Conservation (phyloP, 805 yeast genomes). For the Wickerhamomyces alni region DNA sequence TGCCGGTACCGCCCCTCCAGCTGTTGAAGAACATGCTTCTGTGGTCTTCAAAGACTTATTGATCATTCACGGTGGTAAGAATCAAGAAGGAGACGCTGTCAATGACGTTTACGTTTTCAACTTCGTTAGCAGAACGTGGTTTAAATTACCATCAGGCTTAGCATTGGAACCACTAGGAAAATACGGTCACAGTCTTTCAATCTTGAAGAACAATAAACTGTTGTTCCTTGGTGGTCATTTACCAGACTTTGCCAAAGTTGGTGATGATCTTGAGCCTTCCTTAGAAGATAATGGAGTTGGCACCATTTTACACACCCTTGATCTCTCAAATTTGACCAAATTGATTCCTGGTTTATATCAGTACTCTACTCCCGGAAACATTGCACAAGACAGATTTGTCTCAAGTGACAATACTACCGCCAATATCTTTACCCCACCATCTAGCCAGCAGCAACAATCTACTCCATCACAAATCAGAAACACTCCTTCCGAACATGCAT, state of each 20-base stretch:
- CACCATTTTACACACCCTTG: conserved; percentile 59
- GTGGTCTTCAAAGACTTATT: conserved; percentile 70
- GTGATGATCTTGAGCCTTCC: conserved; percentile 47
- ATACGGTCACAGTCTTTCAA: conserved; percentile 85
- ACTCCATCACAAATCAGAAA: too few species aligned
- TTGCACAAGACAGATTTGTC: conserved; percentile 14
- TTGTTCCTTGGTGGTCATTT: conserved; percentile 91
- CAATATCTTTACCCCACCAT: conserved; percentile 24
- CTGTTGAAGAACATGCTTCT: conserved; percentile 89
- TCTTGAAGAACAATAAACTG: conserved; percentile 59
- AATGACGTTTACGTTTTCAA: conserved; percentile 70
- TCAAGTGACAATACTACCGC: conserved; percentile 11
- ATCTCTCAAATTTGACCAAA: conserved; percentile 33
- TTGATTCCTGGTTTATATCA: conserved; percentile 32
- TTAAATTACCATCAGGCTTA: conserved; percentile 44
- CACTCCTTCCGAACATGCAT: too few species aligned
- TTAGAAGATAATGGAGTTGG: conserved; percentile 49
- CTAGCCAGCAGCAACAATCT: conserved; percentile 8
- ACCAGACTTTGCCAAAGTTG: conserved; percentile 52
- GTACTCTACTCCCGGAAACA: conserved; percentile 30
- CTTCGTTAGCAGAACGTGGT: conserved; percentile 68
- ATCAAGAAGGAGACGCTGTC: conserved; percentile 61
- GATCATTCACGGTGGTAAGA: conserved; percentile 88
- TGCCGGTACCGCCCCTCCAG: conserved; percentile 66
- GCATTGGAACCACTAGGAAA: conserved; percentile 68